Evolutionary conservation across 768 basidiomycete species (phyloP).

Genomic region (Auricularia sp.): DNA sequence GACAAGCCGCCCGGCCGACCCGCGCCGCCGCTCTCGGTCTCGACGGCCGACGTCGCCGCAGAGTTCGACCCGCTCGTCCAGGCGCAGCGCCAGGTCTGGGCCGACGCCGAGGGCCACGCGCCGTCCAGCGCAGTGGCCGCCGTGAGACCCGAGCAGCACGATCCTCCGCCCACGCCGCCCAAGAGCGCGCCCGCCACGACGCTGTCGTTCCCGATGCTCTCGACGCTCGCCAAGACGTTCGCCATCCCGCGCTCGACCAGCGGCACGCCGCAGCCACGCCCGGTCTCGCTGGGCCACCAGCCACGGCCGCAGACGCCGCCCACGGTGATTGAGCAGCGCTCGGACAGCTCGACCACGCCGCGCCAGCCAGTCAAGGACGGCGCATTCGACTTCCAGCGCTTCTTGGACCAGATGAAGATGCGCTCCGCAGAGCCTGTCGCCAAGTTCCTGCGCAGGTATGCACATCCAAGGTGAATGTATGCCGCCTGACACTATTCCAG

Average conservation of each 20-base stretch:
- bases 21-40: not conserved
- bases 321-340: not conserved
- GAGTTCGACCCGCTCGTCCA: constrained; percentile 60
- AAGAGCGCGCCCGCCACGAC: constrained; percentile 21
- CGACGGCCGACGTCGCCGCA: not conserved
- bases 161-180: not conserved
- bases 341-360: not conserved
- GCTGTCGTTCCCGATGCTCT: constrained; percentile 1
- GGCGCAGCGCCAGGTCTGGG: constrained; percentile 61
- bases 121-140: constrained; percentile 22
- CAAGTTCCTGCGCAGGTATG: constrained; percentile 90
- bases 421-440: constrained; percentile 85
- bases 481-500: constrained; percentile 31
- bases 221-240: constrained; percentile 34
- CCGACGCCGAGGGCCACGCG: constrained; percentile 49
- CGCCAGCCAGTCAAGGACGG: constrained; percentile 3
- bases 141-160: not conserved
- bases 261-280: constrained; percentile 28
- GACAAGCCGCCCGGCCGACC: not conserved
- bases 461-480: not conserved
- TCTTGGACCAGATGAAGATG: constrained; percentile 89
- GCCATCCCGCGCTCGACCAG: constrained; percentile 46
- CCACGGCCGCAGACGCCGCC: not conserved
- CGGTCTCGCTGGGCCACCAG: not conserved
- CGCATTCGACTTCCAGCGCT: constrained; percentile 84